A percentile compares a stretch with the other conserved stretches of the same genome.
Conservation (phyloP, 2,329 filamentous ascomycete genomes). For the Cryphonectria nitschkei region DNA sequence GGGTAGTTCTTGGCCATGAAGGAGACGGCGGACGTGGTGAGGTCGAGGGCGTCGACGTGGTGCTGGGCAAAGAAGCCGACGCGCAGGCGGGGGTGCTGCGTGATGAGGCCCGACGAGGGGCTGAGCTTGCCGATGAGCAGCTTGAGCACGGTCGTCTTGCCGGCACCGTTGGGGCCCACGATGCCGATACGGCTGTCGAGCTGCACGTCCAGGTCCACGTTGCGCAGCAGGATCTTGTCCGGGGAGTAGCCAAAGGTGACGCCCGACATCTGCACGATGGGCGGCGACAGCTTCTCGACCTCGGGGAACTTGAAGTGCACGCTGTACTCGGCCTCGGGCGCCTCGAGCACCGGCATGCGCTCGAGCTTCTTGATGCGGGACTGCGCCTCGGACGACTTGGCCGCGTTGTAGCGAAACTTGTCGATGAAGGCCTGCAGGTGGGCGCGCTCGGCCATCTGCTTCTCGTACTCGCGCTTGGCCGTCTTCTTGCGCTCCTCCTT, state of each 20-base stretch:
- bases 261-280: constrained; percentile 95
- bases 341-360: constrained; percentile 88
- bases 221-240: constrained; percentile 77
- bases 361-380: constrained; percentile 99
- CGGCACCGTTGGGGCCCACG: constrained; percentile 97
- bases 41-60: constrained; percentile 93
- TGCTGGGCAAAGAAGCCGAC: constrained; percentile 98
- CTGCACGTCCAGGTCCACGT: constrained; percentile 95
- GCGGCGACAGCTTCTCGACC: constrained; percentile 95
- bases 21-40: constrained; percentile 84
- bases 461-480: constrained; percentile 96
- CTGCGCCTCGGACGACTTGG: constrained; percentile 97
- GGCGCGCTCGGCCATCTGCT: constrained; percentile 91
- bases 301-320: constrained; percentile 98
- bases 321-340: constrained; percentile 91
- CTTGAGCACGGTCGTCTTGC: constrained; percentile 98
- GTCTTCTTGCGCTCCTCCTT: constrained; percentile 97
- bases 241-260: constrained; percentile 87
- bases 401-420: constrained; percentile 99
- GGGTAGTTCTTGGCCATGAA: constrained; percentile 96
- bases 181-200: constrained; percentile 98
- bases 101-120: constrained; percentile 79
- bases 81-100: constrained; percentile 83
- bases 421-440: constrained; percentile 98
- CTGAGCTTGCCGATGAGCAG: constrained; percentile 87